A percentile compares a stretch with the other conserved stretches of the same genome.
Conservation (phyloP, 768 basidiomycete species). For the Rhizopogon sp. region DNA sequence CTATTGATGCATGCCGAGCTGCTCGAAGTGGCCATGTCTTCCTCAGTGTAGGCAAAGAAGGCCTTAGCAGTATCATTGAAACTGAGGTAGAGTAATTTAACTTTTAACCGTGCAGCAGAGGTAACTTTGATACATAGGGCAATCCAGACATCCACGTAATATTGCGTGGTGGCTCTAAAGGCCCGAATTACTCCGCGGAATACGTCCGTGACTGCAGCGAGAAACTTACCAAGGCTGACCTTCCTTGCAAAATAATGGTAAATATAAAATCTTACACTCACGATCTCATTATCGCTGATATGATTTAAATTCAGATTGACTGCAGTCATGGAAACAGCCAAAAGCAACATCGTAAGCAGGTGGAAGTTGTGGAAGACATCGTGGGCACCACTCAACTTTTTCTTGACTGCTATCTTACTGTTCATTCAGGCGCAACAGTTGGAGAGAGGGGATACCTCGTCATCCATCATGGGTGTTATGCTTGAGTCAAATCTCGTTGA, state of each 20-base stretch:
- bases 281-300: neutral
- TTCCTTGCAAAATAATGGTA: constrained; percentile 86
- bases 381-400: constrained; percentile 39
- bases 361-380: constrained; percentile 86
- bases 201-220: constrained; percentile 71
- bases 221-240: constrained; percentile 74
- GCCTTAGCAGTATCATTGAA: constrained; percentile 90
- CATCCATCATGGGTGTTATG: constrained; percentile 89
- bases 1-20: constrained; percentile 93
- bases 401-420: constrained; percentile 9
- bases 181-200: constrained; percentile 84
- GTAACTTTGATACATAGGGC: constrained; percentile 41
- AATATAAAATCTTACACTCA: constrained; percentile 8
- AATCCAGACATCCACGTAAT: constrained; percentile 94
- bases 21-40: constrained; percentile 91
- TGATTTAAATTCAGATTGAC: constrained; percentile 58
- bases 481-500: constrained; percentile 88
- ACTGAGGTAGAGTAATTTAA: constrained; percentile 56
- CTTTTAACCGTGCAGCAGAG: neutral
- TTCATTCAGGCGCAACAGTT: constrained; percentile 63
- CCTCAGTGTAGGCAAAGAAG: constrained; percentile 96
- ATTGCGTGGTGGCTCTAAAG: constrained; percentile 82
- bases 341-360: constrained; percentile 87
- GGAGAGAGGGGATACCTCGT: constrained; percentile 63
- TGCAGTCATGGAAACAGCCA: constrained; percentile 96